Base-by-base conservation (phyloP, 1,284 basidiomycete species). In the Ceratobasidium sp. region DNA sequence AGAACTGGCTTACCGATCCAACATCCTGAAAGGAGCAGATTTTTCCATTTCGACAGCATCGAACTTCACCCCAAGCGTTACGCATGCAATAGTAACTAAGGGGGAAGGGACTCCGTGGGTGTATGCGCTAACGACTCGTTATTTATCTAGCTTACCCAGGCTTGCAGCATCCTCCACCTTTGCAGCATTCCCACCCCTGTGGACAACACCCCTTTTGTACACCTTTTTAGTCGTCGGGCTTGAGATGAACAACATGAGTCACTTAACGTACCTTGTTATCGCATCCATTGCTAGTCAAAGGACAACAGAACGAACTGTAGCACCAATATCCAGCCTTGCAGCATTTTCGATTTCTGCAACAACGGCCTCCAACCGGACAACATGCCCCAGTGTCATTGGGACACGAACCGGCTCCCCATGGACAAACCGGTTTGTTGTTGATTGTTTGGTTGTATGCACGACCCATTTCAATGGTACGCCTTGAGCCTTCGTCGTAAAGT, bases 341-440 rank as follows among this genome's bases (percentile, higher is more conserved):
- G 23, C 70, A 72, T 26, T 10, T 33, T 1, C 40, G 3, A 23
- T 44, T 49, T 39, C 40, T 28, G 23, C 70, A 72, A 39, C 70
- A 72, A 3, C n/a, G 18, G 6, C 70, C 70, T 23, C 70, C 70
- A 44, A 51, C 3, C 2, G 70, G 70, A 44, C 70, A 72, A n/a
- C 70, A 72, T 10, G 26, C 18, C 3, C 70, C 40, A 33, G n/a
- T 7, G 18, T 72, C 56, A n/a, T 61, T 61, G 42, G 56, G 56
- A 39, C 70, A 72, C 13, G 44, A 49, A 15, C 55, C 70, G 4
- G 15, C 15, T 5, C 56, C 53, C n/a, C n/a, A 20, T 1, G 49
- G 51, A 33, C 68, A 72, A 26, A 56, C 23, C n/a, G 10, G 23
- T 18, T 56, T 39, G n/a, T 23, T 10, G 6, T 42, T 7, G 42